Evolutionary conservation across 2,329 filamentous ascomycete species (phyloP).

Genomic region (Colletotrichum euphorbiae): DNA sequence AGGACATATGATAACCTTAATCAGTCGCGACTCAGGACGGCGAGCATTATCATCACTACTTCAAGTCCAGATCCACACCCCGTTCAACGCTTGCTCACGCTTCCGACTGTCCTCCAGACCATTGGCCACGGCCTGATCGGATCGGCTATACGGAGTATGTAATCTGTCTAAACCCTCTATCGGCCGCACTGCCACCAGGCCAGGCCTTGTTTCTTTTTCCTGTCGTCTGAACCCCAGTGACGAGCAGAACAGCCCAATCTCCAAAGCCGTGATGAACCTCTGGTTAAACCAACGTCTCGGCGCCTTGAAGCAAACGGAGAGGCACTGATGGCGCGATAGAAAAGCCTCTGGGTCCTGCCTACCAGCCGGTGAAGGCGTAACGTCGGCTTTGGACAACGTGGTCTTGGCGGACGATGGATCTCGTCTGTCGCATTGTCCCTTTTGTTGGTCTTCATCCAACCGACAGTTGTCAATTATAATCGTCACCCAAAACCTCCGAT

Average conservation of each 20-base stretch:
- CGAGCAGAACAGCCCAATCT: background rate
- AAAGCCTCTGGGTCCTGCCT: conserved; percentile 1
- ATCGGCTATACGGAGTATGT: conserved; percentile 1
- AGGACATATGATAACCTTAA: conserved; percentile 35
- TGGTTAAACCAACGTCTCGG: conserved; percentile 1
- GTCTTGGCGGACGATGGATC: conserved; percentile 3
- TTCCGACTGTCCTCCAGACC: conserved; percentile 11
- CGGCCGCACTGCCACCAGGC: conserved; percentile 20
- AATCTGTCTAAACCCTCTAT: conserved; percentile 13
- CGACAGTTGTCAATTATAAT: conserved; percentile 12
- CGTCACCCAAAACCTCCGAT: conserved; percentile 8
- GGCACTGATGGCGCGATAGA: conserved; percentile 1
- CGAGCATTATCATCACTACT: background rate
- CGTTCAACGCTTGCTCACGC: background rate
- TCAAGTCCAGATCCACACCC: background rate
- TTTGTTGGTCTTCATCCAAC: conserved; percentile 3
- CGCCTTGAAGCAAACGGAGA: conserved; percentile 3
- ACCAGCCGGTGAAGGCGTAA: background rate
- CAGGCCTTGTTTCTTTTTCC: conserved; percentile 17
- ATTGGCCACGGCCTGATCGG: conserved; percentile 25
- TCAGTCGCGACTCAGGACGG: conserved; percentile 16
- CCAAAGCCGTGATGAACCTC: background rate
- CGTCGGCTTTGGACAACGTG: background rate
- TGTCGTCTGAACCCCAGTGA: background rate
- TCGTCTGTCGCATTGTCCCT: conserved; percentile 11